Evolutionary conservation across 306 rosid genomes (phyloP), one percentile per base, ranked within the genome.

Genomic region (Trichosanthes truncata): DNA sequence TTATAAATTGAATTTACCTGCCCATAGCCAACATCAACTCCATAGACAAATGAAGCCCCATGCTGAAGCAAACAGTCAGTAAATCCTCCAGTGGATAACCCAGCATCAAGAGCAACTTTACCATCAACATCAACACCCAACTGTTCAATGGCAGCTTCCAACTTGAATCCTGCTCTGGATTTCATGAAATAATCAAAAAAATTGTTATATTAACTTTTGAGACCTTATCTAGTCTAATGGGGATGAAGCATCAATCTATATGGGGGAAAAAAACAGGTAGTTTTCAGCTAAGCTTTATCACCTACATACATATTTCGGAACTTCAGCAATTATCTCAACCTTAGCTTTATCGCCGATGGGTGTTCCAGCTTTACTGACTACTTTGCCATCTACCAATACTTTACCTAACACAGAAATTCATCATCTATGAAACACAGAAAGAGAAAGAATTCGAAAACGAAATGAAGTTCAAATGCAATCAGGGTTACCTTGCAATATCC

Each of bases 221-320:
- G n/a, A 73, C 77, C 15, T 15, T 3, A 25, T 71, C 56, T 12
- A 43, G 18, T 23, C 49, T 6, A 71, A 43, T 5, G 33, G 13
- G 18, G 75, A 20, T 18, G 49, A 36, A 67, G 23, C 51, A 66
- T 36, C 14, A 4, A 67, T 33, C n/a, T 40, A 40, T 5, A 8
- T 18, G 3, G 49, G 33, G 35, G 11, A 15, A 23, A 51, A n/a
- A 7, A 74, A 33, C 8, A 72, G 7, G 56, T 12, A 46, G 77
- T 78, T 45, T 78, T 61, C 74, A 61, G 79, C 45, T 6, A 79
- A 81, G 83, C 79, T 65, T 35, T 81, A 86, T 95, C 97, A 95
- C 98, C 97, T 92, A 95, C 98, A 92, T 91, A 95, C 98, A 85
- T 91, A 95, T 91, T 92, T 95, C 20, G 97, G 97, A 82, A 95